Evolutionary conservation across 768 basidiomycete species (phyloP).

Genomic region (Suillus luteus): DNA sequence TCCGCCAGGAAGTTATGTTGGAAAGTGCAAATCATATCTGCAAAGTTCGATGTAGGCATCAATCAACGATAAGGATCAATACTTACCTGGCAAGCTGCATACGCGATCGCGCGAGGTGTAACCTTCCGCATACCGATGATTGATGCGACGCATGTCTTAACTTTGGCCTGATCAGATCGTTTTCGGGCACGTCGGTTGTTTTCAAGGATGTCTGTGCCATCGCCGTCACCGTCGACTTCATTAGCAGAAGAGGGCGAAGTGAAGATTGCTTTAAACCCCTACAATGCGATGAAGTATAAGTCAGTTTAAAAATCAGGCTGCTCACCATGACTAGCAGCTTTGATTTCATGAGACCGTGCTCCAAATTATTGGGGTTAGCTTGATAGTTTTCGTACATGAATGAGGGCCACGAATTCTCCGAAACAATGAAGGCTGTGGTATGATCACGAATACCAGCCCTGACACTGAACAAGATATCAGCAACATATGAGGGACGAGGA

Average conservation of each 20-base stretch:
- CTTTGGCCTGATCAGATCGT: not conserved
- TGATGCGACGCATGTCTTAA: not conserved
- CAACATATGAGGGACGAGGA: too few species aligned
- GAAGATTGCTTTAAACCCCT: constrained; percentile 22
- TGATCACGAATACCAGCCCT: not conserved
- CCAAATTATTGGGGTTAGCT: not conserved
- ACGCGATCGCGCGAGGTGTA: constrained; percentile 24
- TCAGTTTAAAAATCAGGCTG: not conserved
- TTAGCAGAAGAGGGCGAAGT: constrained; percentile 21
- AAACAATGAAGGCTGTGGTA: too few species aligned
- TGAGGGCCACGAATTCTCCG: too few species aligned
- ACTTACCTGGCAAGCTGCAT: constrained; percentile 27
- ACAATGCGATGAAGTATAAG: not conserved
- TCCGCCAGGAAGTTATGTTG: constrained; percentile 10
- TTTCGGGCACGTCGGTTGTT: constrained; percentile 1
- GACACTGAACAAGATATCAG: not conserved
- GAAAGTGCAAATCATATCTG: constrained; percentile 22
- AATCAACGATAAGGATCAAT: not conserved
- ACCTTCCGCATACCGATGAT: constrained; percentile 16
- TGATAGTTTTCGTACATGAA: not conserved
- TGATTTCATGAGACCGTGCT: not conserved
- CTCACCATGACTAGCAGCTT: not conserved
- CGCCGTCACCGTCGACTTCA: not conserved
- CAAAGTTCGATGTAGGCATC: not conserved
- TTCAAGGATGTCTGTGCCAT: not conserved